Evolutionary conservation across 2,329 filamentous ascomycete genomes (phyloP).

Genomic region (Penicillium sp.): DNA sequence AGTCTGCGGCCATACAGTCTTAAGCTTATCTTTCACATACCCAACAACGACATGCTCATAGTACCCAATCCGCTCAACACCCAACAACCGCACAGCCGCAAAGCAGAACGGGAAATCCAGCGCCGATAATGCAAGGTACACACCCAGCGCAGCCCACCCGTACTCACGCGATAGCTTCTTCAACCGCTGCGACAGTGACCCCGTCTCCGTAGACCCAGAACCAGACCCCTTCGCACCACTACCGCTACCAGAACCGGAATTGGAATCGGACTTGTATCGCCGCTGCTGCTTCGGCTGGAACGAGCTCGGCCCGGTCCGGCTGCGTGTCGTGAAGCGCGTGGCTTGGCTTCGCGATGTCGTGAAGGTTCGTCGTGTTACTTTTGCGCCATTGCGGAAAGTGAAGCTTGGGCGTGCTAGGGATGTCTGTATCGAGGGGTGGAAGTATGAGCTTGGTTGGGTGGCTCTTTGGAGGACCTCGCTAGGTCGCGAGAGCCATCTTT

Average conservation of each 20-base stretch:
- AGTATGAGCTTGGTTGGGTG: background rate
- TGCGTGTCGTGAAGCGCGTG: background rate
- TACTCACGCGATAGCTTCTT: constrained; percentile 88
- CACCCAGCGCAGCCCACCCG: constrained; percentile 88
- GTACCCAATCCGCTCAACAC: constrained; percentile 77
- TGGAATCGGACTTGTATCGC: constrained; percentile 26
- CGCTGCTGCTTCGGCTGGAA: constrained; percentile 14
- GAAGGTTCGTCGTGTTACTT: background rate
- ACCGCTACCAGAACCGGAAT: background rate
- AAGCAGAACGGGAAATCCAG: constrained; percentile 97
- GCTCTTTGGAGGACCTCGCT: constrained; percentile 10
- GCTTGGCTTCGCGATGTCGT: background rate
- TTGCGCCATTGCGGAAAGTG: background rate
- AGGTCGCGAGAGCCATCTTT: constrained; percentile 26
- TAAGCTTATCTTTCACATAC: constrained; percentile 34
- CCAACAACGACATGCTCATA: constrained; percentile 47
- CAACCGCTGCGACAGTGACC: constrained; percentile 67
- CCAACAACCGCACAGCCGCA: constrained; percentile 75
- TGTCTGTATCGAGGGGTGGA: background rate
- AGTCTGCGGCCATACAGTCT: constrained; percentile 40
- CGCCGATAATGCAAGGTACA: constrained; percentile 79
- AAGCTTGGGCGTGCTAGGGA: background rate
- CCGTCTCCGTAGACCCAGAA: constrained; percentile 28
- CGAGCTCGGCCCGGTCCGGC: constrained; percentile 1
- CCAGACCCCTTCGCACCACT: constrained; percentile 5